A percentile compares a stretch with the other conserved stretches of the same genome.
Evolutionary conservation across 1,284 basidiomycete genomes (phyloP).

Genomic region (Tilletia indica): DNA sequence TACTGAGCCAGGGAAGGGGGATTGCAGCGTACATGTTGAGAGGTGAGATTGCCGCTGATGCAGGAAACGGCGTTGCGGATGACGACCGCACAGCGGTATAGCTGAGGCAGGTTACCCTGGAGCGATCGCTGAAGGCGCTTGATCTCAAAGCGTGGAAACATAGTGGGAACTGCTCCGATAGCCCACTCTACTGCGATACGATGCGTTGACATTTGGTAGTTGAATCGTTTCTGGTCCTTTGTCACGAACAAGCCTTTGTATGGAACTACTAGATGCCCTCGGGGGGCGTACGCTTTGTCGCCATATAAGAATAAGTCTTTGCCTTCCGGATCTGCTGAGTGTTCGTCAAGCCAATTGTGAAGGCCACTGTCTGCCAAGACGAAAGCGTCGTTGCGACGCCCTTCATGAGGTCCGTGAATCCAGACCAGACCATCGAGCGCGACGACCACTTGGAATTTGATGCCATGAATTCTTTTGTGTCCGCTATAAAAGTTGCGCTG

Average conservation of each 20-base stretch:
- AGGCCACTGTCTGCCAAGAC: not conserved
- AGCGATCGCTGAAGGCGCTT: not conserved
- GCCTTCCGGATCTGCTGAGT: not conserved
- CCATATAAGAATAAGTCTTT: not conserved
- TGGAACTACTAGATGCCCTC: not conserved
- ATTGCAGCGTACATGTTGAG: not conserved
- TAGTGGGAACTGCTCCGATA: not conserved
- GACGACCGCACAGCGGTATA: not conserved
- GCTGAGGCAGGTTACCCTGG: not conserved
- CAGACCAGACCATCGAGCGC: not conserved
- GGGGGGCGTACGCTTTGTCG: not conserved
- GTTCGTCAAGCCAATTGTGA: not conserved
- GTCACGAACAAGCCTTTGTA: not conserved
- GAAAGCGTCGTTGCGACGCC: not conserved
- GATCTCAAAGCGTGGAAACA: not conserved
- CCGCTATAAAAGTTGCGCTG: not conserved
- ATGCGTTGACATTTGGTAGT: not conserved
- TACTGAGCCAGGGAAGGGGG: not conserved
- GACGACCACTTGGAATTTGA: not conserved
- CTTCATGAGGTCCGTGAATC: not conserved
- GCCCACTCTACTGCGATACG: conserved; percentile 3
- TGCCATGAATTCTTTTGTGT: not conserved
- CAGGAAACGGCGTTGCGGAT: not conserved
- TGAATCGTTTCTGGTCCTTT: not conserved
- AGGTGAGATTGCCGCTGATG: not conserved